These are phyloP conservation scores for Stagonosporopsis tanaceti DNA, from an alignment of 2,329 filamentous ascomycete species.

Conservation along the genomic window DNA sequence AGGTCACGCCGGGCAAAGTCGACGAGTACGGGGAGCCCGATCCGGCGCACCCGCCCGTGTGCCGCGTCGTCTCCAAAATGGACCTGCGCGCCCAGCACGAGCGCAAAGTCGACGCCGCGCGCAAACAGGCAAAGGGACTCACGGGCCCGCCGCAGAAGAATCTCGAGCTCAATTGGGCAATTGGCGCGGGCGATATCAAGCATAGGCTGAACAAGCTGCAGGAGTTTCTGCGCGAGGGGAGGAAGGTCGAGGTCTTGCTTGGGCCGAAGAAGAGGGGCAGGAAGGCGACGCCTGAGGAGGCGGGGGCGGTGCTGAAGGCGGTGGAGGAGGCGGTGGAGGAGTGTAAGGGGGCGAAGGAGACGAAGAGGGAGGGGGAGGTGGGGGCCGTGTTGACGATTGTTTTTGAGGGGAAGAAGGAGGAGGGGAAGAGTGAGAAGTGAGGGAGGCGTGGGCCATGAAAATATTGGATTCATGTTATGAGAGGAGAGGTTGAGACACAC, in stretches of 20 bases:
- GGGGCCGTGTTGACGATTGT: slow-evolving; percentile 44
- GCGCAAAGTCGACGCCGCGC: slow-evolving; percentile 54
- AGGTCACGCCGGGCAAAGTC: slow-evolving; percentile 50
- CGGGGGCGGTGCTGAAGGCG: slow-evolving; percentile 61
- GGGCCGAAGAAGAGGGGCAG: slow-evolving; percentile 71
- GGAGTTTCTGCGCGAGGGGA: slow-evolving; percentile 76
- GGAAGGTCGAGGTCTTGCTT: slow-evolving; percentile 76
- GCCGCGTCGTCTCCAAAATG: slow-evolving; percentile 71
- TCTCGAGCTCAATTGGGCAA: slow-evolving; percentile 91
- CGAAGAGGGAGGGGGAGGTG: slow-evolving; percentile 38
- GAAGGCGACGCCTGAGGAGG: slow-evolving; percentile 67
- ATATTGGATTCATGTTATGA: neutral
- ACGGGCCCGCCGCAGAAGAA: slow-evolving; percentile 65
- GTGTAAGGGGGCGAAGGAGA: slow-evolving; percentile 38
- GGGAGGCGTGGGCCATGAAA: too few species aligned
- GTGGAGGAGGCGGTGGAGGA: slow-evolving; percentile 57
- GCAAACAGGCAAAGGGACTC: slow-evolving; percentile 49
- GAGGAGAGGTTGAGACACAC: neutral
- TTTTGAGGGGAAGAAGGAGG: slow-evolving; percentile 39
- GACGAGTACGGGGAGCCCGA: slow-evolving; percentile 45
- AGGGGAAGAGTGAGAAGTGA: slow-evolving; percentile 20
- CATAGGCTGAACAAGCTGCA: slow-evolving; percentile 62
- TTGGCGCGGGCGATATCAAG: slow-evolving; percentile 76
- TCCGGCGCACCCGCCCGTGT: slow-evolving; percentile 65
- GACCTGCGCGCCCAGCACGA: slow-evolving; percentile 57